Conservation (phyloP, 306 rosid species). For the Quercus robur region DNA sequence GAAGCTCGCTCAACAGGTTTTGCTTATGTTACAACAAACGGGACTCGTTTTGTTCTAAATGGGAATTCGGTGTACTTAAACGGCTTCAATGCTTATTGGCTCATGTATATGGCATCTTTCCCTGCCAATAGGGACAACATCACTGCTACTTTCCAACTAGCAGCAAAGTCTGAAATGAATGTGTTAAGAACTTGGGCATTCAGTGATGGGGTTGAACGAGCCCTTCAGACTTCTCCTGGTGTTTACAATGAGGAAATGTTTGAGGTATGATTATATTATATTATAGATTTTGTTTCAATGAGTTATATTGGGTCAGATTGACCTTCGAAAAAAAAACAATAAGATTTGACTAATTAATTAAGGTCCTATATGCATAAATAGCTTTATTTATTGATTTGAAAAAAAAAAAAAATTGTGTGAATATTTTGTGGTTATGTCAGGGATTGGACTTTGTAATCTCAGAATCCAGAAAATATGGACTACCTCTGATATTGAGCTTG, state of each 20-base stretch:
- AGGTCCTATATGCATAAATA: too few relatives aligned
- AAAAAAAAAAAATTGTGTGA: not conserved
- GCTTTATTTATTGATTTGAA: not conserved
- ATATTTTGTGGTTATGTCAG: not conserved
- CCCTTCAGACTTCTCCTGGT: slow-evolving; percentile 40
- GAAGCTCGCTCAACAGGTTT: not conserved
- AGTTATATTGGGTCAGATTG: not conserved
- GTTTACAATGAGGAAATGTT: slow-evolving; percentile 29
- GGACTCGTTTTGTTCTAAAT: slow-evolving; percentile 34
- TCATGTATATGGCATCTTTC: slow-evolving; percentile 53
- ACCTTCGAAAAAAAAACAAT: too few relatives aligned
- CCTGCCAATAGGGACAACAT: slow-evolving; percentile 42
- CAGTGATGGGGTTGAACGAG: slow-evolving; percentile 24
- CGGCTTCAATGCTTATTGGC: slow-evolving; percentile 61
- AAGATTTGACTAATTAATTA: too few relatives aligned
- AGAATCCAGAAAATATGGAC: slow-evolving; percentile 34
- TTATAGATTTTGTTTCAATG: not conserved
- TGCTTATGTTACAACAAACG: slow-evolving; percentile 31
- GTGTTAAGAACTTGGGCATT: slow-evolving; percentile 38
- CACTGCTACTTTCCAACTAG: slow-evolving; percentile 27
- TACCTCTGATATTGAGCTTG: slow-evolving; percentile 29
- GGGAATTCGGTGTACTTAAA: slow-evolving; percentile 35
- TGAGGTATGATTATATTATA: slow-evolving; percentile 11
- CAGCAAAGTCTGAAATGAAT: slow-evolving; percentile 35
- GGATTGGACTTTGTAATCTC: slow-evolving; percentile 39